Percentiles rank a stretch among this genome's conserved stretches.
Evolutionary conservation across 1,139 yeast genomes (phyloP).

Genomic region (Kluyveromyces sp.): DNA sequence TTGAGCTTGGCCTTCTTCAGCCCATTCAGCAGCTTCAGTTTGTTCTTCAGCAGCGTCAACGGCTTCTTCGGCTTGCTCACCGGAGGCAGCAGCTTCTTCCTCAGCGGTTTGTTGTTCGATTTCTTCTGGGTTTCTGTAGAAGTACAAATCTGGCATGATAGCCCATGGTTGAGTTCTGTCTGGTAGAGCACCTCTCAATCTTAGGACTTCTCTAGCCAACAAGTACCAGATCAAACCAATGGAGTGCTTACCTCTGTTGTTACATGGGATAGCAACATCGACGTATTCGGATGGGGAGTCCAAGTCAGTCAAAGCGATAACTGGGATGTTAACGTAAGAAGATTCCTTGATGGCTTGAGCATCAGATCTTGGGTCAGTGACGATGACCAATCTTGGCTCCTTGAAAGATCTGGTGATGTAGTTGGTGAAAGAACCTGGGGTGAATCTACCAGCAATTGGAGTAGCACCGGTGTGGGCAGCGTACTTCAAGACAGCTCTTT

Average conservation of each 20-base stretch:
- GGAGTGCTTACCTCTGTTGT: constrained; percentile 99
- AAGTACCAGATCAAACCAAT: constrained; percentile 99
- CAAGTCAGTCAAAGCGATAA: constrained; percentile 96
- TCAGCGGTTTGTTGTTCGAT: constrained; percentile 80
- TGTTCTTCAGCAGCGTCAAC: constrained; percentile 63
- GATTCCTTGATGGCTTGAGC: constrained; percentile 99
- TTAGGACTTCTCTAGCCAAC: constrained; percentile 97
- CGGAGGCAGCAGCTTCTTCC: constrained; percentile 51
- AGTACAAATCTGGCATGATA: constrained; percentile 99
- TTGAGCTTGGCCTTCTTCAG: constrained; percentile 53
- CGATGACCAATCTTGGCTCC: constrained; percentile 99
- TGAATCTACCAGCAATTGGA: constrained; percentile 99
- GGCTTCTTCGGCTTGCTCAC: constrained; percentile 50
- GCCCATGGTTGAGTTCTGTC: constrained; percentile 98
- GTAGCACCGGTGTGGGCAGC: constrained; percentile 99
- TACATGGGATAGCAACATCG: constrained; percentile 99
- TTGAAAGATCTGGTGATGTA: constrained; percentile 99
- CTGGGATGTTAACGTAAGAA: constrained; percentile 99
- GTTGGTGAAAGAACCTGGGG: constrained; percentile 99
- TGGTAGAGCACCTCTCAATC: constrained; percentile 97
- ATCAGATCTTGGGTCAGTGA: constrained; percentile 99
- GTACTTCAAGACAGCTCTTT: constrained; percentile 99
- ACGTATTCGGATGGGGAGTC: constrained; percentile 99
- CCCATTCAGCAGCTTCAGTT: constrained; percentile 67
- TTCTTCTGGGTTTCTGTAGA: constrained; percentile 99